Evolutionary conservation across 2,329 filamentous ascomycete species (phyloP).

Genomic region (Cordyceps javanica): DNA sequence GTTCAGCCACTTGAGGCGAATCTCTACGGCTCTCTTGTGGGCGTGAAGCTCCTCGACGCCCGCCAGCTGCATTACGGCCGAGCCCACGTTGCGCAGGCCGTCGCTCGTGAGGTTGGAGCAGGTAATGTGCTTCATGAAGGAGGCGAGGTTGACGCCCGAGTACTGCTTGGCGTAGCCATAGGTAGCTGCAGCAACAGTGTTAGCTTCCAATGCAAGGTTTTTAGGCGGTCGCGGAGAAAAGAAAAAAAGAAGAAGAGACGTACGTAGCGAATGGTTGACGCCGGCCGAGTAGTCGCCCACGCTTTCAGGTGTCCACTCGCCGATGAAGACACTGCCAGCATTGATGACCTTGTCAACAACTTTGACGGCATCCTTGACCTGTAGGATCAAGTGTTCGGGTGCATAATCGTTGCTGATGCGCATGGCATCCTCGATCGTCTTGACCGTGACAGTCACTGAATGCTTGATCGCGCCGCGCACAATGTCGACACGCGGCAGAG

Average conservation of each 20-base stretch:
- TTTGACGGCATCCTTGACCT: conserved; percentile 69
- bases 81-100: conserved; percentile 77
- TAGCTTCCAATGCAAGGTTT: conserved; percentile 13
- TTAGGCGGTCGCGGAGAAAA: background rate
- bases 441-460: conserved; percentile 78
- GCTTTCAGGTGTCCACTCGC: conserved; percentile 93
- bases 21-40: conserved; percentile 82
- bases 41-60: conserved; percentile 93
- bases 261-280: conserved; percentile 95
- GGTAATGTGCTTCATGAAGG: conserved; percentile 97
- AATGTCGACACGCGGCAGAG: conserved; percentile 85
- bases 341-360: conserved; percentile 79
- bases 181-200: conserved; percentile 55
- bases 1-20: conserved; percentile 57
- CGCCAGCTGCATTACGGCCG: conserved; percentile 89
- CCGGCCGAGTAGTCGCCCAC: conserved; percentile 97
- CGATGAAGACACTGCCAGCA: conserved; percentile 92
- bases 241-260: conserved; percentile 35
- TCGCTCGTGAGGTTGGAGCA: conserved; percentile 83
- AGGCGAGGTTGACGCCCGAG: conserved; percentile 91
- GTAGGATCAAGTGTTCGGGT: conserved; percentile 92
- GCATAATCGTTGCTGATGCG: conserved; percentile 87
- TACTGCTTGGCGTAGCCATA: conserved; percentile 99
- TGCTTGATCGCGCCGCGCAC: conserved; percentile 85
- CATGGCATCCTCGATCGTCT: conserved; percentile 67